A percentile compares a stretch with the other conserved stretches of the same genome.
Conservation (phyloP, 257 asterid genomes). For the Jacaranda copaia region DNA sequence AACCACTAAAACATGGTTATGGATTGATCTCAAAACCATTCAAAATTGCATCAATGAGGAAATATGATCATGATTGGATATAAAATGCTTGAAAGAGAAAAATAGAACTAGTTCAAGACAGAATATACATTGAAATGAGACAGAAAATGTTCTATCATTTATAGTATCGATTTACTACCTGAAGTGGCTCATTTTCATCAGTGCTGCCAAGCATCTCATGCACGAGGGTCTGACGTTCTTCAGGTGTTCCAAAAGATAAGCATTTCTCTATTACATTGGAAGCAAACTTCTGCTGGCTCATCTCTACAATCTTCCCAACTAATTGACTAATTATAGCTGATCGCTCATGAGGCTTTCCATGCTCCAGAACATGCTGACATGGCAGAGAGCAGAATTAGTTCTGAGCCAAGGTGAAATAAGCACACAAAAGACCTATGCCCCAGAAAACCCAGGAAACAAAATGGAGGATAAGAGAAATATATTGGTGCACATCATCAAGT, state of each 20-base stretch:
- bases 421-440: background rate
- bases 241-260: slow-evolving; percentile 71
- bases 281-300: slow-evolving; percentile 92
- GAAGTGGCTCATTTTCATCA: slow-evolving; percentile 85
- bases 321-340: slow-evolving; percentile 64
- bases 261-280: slow-evolving; percentile 92
- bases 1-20: background rate
- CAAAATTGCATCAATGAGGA: background rate
- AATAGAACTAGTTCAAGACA: background rate
- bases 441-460: background rate
- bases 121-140: background rate
- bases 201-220: slow-evolving; percentile 82
- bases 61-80: background rate
- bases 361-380: slow-evolving; percentile 77
- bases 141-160: background rate
- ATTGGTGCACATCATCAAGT: background rate
- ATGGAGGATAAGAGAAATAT: background rate
- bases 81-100: background rate
- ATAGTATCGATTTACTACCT: slow-evolving; percentile 55
- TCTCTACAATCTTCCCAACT: slow-evolving; percentile 74
- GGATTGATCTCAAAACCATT: slow-evolving; percentile 10
- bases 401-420: background rate
- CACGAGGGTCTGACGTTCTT: slow-evolving; percentile 72
- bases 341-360: slow-evolving; percentile 80
- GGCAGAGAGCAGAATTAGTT: slow-evolving; percentile 24